phyloP scores from a whole-genome alignment of 2,329 filamentous ascomycete genomes.

The Pseudocercospora crystallina region DNA sequence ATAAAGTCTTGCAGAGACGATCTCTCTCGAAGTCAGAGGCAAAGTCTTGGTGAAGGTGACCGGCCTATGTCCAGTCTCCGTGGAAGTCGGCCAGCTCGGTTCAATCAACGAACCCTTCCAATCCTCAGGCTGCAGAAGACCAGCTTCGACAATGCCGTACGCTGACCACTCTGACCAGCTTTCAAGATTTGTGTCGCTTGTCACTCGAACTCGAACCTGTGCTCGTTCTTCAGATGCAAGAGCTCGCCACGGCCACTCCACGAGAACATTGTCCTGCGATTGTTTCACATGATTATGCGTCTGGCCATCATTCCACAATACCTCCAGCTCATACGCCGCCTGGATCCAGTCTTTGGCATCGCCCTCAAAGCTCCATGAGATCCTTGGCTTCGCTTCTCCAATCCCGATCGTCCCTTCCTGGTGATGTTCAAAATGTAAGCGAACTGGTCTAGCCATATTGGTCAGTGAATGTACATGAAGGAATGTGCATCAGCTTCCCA shows the following conservation, averaged over 20 bases:
- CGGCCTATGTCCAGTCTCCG: background rate
- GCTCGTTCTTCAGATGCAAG: background rate
- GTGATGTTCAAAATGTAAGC: slow-evolving; percentile 5
- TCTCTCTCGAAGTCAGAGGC: background rate
- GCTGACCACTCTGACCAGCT: background rate
- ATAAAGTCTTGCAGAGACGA: slow-evolving; percentile 4
- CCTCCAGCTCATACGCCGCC: slow-evolving; percentile 3
- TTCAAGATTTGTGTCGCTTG: background rate
- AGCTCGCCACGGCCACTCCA: slow-evolving; percentile 2
- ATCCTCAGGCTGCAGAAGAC: background rate
- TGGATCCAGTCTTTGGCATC: slow-evolving; percentile 1
- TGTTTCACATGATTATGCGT: background rate
- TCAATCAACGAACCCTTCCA: slow-evolving; percentile 2
- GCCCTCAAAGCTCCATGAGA: slow-evolving; percentile 6
- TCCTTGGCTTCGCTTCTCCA: background rate
- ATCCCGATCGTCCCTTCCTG: slow-evolving; percentile 2
- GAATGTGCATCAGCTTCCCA: no score
- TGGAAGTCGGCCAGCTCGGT: background rate
- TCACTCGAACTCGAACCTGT: background rate
- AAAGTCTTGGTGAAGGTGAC: background rate
- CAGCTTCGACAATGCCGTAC: background rate
- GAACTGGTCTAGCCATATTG: background rate
- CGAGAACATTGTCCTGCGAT: background rate
- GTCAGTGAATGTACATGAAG: no score
- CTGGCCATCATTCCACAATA: background rate